These are phyloP conservation scores for Neofusicoccum laricinum DNA, from an alignment of 2,329 filamentous ascomycete genomes.

Conservation along the genomic window DNA sequence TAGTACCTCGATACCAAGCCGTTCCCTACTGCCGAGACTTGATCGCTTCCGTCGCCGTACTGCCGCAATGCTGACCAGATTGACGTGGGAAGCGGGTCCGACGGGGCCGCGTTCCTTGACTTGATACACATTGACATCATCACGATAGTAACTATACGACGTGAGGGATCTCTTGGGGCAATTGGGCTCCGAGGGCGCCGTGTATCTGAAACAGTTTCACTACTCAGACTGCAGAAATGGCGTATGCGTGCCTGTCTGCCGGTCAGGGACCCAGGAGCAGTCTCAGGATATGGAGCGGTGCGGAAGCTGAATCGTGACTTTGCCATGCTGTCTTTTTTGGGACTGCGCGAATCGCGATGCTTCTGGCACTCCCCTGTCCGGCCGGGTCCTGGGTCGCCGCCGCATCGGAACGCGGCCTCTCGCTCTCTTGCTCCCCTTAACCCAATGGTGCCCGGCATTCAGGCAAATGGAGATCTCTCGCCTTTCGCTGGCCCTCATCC, in stretches of 20 bases:
- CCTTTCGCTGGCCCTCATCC: neutral
- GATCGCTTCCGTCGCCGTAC: neutral
- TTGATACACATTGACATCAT: constrained; percentile 1
- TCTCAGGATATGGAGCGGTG: neutral
- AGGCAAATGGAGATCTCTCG: constrained; percentile 1
- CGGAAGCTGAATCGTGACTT: neutral
- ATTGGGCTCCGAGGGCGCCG: neutral
- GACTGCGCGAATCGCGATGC: neutral
- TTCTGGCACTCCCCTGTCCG: neutral
- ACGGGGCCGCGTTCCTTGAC: neutral
- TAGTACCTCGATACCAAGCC: constrained; percentile 3
- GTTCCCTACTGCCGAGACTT: neutral
- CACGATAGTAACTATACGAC: neutral
- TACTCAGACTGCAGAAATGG: neutral
- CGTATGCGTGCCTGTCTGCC: neutral
- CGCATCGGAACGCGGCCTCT: neutral
- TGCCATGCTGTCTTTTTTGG: constrained; percentile 3
- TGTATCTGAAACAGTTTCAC: neutral
- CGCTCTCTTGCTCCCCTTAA: neutral
- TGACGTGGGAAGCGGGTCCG: neutral
- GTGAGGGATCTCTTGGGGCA: neutral
- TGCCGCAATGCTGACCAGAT: neutral
- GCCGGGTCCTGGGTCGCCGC: neutral
- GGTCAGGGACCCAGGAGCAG: neutral
- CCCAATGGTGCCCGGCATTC: neutral